Conservation (phyloP, 495 filamentous ascomycete species). For the Cercophora scortea region DNA sequence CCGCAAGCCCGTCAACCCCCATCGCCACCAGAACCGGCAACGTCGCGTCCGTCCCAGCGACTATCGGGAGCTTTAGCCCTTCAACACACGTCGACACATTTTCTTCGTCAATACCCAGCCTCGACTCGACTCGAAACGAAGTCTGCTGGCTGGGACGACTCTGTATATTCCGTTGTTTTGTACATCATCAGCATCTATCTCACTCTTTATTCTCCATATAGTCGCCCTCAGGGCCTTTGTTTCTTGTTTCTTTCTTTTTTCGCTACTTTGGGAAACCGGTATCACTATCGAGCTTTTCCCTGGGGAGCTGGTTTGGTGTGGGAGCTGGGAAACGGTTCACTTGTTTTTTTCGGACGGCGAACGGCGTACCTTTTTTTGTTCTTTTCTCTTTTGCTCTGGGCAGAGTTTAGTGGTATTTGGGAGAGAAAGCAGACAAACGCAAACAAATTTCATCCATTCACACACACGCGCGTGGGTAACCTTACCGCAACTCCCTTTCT, state of each 20-base stretch:
- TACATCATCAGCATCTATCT: background rate
- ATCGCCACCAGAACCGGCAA: slow-evolving; percentile 75
- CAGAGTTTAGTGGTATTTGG: no score
- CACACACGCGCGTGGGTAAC: no score
- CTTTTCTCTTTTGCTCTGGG: no score
- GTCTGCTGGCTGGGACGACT: background rate
- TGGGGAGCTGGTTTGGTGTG: no score
- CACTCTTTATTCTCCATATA: no score
- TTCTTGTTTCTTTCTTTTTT: background rate
- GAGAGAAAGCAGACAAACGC: no score
- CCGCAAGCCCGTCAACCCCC: slow-evolving; percentile 90
- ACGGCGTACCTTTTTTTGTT: no score
- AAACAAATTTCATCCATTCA: no score
- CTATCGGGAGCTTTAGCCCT: slow-evolving; percentile 67
- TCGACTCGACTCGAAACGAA: background rate
- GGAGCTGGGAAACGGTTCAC: no score
- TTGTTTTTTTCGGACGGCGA: no score
- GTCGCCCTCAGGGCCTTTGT: background rate
- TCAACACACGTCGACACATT: background rate
- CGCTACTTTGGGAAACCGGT: background rate
- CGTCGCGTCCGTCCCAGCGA: slow-evolving; percentile 77
- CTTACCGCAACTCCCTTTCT: no score
- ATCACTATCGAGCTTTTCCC: background rate
- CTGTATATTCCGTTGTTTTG: background rate
- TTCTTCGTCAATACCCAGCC: background rate